Conservation (phyloP, 2,329 filamentous ascomycete species). For the Ophiostoma perfectum region DNA sequence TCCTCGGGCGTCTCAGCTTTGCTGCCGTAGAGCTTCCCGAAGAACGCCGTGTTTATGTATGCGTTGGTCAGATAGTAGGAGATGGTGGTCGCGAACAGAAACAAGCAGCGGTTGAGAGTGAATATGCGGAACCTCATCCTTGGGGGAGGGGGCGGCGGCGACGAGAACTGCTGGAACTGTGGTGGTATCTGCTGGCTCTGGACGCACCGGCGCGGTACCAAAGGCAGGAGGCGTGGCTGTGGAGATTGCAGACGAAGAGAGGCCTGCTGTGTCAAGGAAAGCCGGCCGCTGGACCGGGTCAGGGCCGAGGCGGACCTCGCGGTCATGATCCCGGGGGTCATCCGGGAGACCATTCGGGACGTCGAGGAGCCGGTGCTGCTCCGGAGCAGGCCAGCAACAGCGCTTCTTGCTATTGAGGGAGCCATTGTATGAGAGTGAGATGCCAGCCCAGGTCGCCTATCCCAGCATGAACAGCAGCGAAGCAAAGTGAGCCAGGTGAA, state of each 20-base stretch:
- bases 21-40: not conserved
- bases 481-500: too few species aligned
- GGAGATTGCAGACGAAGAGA: too few species aligned
- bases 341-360: not conserved
- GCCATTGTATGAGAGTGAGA: not conserved
- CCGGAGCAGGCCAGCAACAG: not conserved
- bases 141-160: not conserved
- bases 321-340: not conserved
- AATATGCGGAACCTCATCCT: slow-evolving; percentile 7
- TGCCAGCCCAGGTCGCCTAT: too few species aligned
- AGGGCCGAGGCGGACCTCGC: not conserved
- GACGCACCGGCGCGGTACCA: not conserved
- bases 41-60: not conserved
- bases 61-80: not conserved
- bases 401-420: not conserved
- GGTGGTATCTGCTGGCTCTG: not conserved
- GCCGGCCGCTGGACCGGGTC: not conserved
- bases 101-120: not conserved
- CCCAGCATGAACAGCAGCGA: too few species aligned
- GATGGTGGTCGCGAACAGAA: not conserved
- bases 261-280: too few species aligned
- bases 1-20: not conserved
- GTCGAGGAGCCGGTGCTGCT: not conserved
- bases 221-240: not conserved
- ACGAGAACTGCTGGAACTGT: not conserved